Evolutionary conservation across 179 eudicot species (phyloP).

Genomic region (Amaranthus tricolor): DNA sequence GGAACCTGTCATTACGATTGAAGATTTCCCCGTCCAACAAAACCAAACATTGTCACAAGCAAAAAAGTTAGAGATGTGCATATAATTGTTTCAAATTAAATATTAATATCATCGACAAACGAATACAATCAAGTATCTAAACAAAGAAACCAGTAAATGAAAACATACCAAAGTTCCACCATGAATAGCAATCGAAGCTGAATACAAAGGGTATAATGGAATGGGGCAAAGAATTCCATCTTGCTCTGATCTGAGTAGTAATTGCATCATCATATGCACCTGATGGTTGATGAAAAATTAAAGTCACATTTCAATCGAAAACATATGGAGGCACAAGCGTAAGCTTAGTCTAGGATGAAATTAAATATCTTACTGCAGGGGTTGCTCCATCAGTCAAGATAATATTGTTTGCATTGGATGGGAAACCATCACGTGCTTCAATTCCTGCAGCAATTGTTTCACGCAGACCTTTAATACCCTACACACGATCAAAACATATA

Average conservation of each 20-base stretch:
- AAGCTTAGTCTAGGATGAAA: background rate
- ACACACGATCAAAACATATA: constrained; percentile 6
- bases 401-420: constrained; percentile 78
- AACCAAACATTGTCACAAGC: background rate
- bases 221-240: constrained; percentile 97
- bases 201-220: constrained; percentile 93
- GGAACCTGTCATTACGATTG: constrained; percentile 54
- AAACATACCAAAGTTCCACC: constrained; percentile 90
- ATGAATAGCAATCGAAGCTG: constrained; percentile 96
- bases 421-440: constrained; percentile 89
- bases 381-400: constrained; percentile 96
- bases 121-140: background rate
- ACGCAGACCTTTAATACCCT: constrained; percentile 91
- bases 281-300: constrained; percentile 14
- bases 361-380: constrained; percentile 35
- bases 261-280: constrained; percentile 99
- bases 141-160: no score
- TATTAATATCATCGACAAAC: background rate
- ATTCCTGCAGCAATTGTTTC: constrained; percentile 90
- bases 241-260: constrained; percentile 70
- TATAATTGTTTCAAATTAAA: background rate
- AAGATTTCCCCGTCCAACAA: background rate
- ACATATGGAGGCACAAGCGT: no score
- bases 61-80: background rate
- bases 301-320: background rate